Conservation (phyloP, 2,329 filamentous ascomycete species). For the Nemania serpens region DNA sequence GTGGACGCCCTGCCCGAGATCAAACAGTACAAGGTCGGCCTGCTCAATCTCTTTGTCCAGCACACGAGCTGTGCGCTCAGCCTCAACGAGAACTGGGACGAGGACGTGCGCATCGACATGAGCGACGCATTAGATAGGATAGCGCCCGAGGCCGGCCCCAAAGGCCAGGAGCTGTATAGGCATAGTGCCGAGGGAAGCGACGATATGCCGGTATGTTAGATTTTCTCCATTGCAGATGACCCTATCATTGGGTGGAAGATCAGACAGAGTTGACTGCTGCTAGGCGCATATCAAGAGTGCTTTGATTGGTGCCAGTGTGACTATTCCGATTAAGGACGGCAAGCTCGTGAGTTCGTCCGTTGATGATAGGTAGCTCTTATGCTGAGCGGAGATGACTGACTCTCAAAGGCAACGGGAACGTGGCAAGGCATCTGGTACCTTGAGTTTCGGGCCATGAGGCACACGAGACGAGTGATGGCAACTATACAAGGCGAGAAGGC, state of each 20-base stretch:
- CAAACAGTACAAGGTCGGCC: slow-evolving; percentile 78
- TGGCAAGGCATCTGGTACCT: slow-evolving; percentile 95
- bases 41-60: slow-evolving; percentile 90
- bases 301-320: slow-evolving; percentile 85
- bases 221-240: not conserved
- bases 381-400: slow-evolving; percentile 7
- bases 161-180: slow-evolving; percentile 75
- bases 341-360: slow-evolving; percentile 59
- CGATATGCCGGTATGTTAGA: slow-evolving; percentile 80
- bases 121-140: slow-evolving; percentile 90
- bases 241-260: slow-evolving; percentile 40
- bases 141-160: slow-evolving; percentile 75
- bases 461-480: slow-evolving; percentile 81
- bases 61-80: slow-evolving; percentile 91
- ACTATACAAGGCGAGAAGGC: slow-evolving; percentile 89
- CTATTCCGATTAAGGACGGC: slow-evolving; percentile 88
- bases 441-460: slow-evolving; percentile 80
- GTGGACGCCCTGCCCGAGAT: slow-evolving; percentile 76
- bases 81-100: slow-evolving; percentile 90
- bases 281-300: slow-evolving; percentile 92
- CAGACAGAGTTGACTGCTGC: slow-evolving; percentile 57
- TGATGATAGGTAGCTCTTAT: not conserved
- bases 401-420: slow-evolving; percentile 60
- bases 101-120: slow-evolving; percentile 90
- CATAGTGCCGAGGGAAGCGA: slow-evolving; percentile 87